These are phyloP conservation scores for Geum urbanum DNA, from an alignment of 306 rosid species.

Conservation along the genomic window DNA sequence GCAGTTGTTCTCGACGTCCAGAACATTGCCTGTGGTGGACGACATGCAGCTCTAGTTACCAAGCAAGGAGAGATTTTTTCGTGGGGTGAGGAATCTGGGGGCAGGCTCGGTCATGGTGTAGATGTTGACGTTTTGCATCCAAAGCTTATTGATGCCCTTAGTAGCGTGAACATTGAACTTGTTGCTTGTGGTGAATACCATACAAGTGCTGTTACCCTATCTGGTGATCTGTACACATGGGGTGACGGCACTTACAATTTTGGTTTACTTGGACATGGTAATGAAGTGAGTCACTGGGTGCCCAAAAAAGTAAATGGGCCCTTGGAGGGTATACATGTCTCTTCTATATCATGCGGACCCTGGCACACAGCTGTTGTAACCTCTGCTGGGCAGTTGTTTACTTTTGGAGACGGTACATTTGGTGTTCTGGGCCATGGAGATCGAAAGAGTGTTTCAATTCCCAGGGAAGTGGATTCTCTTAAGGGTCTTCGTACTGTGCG, in stretches of 20 bases:
- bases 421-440: constrained; percentile 98
- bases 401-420: constrained; percentile 97
- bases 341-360: constrained; percentile 95
- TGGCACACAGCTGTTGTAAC: constrained; percentile 99
- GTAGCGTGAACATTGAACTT: constrained; percentile 83
- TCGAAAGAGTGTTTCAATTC: constrained; percentile 66
- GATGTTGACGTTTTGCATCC: constrained; percentile 86
- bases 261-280: constrained; percentile 96
- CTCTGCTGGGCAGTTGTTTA: constrained; percentile 92
- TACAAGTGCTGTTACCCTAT: constrained; percentile 91
- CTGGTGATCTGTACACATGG: constrained; percentile 98
- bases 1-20: constrained; percentile 94
- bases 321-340: constrained; percentile 90
- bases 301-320: constrained; percentile 95
- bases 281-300: constrained; percentile 98
- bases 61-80: constrained; percentile 97
- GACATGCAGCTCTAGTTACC: constrained; percentile 92
- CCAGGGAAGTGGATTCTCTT: constrained; percentile 94
- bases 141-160: constrained; percentile 83
- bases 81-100: constrained; percentile 98
- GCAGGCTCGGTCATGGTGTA: constrained; percentile 99
- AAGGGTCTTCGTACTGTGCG: constrained; percentile 95
- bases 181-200: constrained; percentile 99
- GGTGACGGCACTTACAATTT: constrained; percentile 92
- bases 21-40: constrained; percentile 92